Conservation (phyloP, 2,329 filamentous ascomycete genomes). For the Phaeophleospora eucalypticola region DNA sequence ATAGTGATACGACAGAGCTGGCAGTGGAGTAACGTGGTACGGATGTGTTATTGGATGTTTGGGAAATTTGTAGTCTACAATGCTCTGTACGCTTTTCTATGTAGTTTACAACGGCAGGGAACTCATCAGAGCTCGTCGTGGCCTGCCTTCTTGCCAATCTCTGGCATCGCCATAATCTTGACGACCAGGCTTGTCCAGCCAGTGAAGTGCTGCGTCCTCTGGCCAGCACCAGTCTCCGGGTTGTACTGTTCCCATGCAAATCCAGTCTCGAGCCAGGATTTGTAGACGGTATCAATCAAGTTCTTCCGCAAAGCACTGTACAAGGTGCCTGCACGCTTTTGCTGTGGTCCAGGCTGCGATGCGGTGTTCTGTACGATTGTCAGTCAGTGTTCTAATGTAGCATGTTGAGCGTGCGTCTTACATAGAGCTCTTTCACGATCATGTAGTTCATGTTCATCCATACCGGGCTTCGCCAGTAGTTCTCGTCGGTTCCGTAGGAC, state of each 20-base stretch:
- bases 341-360: conserved; percentile 61
- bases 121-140: conserved; percentile 48
- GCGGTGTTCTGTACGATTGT: conserved; percentile 55
- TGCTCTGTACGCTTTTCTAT: background rate
- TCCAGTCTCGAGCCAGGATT: conserved; percentile 82
- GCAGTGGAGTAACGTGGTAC: background rate
- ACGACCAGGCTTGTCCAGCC: conserved; percentile 98
- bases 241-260: conserved; percentile 99
- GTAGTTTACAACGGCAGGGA: conserved; percentile 1
- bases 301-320: conserved; percentile 77
- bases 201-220: conserved; percentile 95
- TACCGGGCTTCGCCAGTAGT: conserved; percentile 93
- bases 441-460: conserved; percentile 98
- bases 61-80: background rate
- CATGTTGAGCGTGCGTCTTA: conserved; percentile 45
- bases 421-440: conserved; percentile 70
- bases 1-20: background rate
- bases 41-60: background rate
- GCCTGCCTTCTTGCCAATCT: conserved; percentile 43
- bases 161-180: conserved; percentile 94
- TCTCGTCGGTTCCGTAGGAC: conserved; percentile 85
- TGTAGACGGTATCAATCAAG: conserved; percentile 82
- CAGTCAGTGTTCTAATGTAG: conserved; percentile 4
- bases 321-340: conserved; percentile 63
- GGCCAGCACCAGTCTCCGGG: conserved; percentile 85